Percentiles rank a stretch among this genome's conserved stretches.
phyloP scores from a whole-genome alignment of 768 basidiomycete genomes.

The Hortiboletus flavorubellus region DNA sequence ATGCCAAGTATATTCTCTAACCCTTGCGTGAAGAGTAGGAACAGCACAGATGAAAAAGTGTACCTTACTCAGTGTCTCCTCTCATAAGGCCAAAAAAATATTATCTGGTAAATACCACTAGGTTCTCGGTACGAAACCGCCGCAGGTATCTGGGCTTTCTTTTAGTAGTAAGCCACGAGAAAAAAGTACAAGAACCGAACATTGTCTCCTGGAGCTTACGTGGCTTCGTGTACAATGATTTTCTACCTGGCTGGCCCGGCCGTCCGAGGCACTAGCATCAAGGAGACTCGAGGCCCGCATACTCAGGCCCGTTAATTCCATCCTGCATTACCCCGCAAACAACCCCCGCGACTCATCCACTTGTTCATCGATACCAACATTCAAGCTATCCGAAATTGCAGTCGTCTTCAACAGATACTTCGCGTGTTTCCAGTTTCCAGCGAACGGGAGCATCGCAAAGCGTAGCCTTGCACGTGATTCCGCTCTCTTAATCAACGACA shows the following conservation, averaged over 20 bases:
- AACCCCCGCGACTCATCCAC: not conserved
- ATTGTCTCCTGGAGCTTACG: not conserved
- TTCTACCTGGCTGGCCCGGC: not conserved
- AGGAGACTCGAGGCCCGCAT: not conserved
- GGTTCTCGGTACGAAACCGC: not conserved
- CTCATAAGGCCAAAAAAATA: too few species aligned
- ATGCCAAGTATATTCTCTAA: not conserved
- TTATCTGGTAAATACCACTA: not conserved
- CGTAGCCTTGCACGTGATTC: not conserved
- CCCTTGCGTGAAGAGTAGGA: not conserved
- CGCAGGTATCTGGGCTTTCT: not conserved
- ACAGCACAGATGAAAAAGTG: not conserved
- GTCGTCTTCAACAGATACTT: not conserved
- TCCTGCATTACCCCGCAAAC: not conserved
- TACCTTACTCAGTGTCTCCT: not conserved
- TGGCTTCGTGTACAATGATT: not conserved
- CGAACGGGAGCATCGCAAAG: not conserved
- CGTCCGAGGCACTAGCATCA: not conserved
- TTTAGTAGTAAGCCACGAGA: not conserved
- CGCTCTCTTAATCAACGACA: not conserved
- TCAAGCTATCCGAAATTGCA: not conserved
- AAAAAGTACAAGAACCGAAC: not conserved
- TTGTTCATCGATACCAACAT: not conserved
- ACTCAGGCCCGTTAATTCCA: not conserved
- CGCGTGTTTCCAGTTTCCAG: not conserved